These are phyloP conservation scores for Botrytis medusae DNA, from an alignment of 2,329 filamentous ascomycete genomes.

Conservation along the genomic window DNA sequence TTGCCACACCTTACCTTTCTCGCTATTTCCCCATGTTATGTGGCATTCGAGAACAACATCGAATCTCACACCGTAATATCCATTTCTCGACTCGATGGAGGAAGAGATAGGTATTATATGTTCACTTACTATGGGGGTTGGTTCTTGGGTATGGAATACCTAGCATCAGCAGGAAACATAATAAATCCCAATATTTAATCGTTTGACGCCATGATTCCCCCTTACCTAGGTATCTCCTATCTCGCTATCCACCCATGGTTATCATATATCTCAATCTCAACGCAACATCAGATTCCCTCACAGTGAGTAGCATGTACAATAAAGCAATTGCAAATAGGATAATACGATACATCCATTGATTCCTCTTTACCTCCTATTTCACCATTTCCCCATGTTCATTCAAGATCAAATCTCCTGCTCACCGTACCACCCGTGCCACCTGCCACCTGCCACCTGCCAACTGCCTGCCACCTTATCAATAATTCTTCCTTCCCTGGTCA, in stretches of 20 bases:
- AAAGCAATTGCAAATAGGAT: background rate
- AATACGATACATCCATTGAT: background rate
- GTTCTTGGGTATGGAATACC: background rate
- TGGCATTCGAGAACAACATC: background rate
- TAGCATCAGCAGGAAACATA: background rate
- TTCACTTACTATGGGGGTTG: background rate
- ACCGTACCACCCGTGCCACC: conserved; percentile 5
- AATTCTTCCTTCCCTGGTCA: background rate
- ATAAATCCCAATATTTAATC: background rate
- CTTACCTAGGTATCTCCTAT: background rate
- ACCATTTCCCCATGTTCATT: background rate
- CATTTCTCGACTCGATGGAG: background rate
- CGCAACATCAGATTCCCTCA: no score
- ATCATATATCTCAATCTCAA: background rate
- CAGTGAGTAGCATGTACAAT: background rate
- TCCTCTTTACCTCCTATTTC: background rate
- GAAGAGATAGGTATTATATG: background rate
- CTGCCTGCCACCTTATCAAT: background rate
- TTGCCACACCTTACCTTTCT: background rate
- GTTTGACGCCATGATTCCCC: background rate
- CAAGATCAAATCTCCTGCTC: background rate
- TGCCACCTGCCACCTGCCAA: conserved; percentile 23
- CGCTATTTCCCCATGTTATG: conserved; percentile 6
- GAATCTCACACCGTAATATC: background rate
- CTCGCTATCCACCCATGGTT: background rate